A percentile compares a stretch with the other conserved stretches of the same genome.
phyloP scores from a whole-genome alignment of 305 asterid genomes.

The Solanum aculeatissimum region DNA sequence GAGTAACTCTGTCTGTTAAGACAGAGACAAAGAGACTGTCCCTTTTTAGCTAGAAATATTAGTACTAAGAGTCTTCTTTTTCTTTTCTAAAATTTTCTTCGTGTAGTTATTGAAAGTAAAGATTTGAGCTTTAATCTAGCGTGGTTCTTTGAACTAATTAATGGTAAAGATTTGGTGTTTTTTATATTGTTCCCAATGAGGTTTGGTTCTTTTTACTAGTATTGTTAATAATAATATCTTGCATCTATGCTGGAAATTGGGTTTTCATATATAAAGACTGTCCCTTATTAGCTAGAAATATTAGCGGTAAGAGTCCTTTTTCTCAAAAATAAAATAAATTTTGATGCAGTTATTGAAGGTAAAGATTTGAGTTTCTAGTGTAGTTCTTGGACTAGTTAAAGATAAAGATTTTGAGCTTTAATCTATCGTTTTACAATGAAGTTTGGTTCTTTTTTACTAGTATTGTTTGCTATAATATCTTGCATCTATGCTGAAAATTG shows the following conservation, averaged over 20 bases:
- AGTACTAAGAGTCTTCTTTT: background rate
- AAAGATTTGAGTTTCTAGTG: no score
- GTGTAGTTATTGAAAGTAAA: conserved; percentile 22
- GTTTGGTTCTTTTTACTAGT: background rate
- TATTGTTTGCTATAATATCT: background rate
- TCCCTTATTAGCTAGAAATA: no score
- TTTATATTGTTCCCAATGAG: background rate
- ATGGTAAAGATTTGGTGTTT: no score
- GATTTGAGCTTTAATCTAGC: no score
- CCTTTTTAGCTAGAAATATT: background rate
- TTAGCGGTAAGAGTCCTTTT: no score
- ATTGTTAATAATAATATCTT: no score
- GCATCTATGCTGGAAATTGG: background rate
- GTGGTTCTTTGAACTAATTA: no score
- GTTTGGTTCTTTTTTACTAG: background rate
- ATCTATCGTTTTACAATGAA: background rate
- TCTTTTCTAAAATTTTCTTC: background rate
- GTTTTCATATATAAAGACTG: background rate
- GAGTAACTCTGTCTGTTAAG: background rate
- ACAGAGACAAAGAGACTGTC: background rate
- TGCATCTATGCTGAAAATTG: background rate
- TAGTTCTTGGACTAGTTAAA: no score
- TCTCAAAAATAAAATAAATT: no score
- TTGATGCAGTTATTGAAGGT: background rate
- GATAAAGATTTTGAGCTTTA: background rate